Evolutionary conservation across 257 asterid species (phyloP), one percentile per base, ranked within the genome.

Genomic region (Capsicum baccatum): DNA sequence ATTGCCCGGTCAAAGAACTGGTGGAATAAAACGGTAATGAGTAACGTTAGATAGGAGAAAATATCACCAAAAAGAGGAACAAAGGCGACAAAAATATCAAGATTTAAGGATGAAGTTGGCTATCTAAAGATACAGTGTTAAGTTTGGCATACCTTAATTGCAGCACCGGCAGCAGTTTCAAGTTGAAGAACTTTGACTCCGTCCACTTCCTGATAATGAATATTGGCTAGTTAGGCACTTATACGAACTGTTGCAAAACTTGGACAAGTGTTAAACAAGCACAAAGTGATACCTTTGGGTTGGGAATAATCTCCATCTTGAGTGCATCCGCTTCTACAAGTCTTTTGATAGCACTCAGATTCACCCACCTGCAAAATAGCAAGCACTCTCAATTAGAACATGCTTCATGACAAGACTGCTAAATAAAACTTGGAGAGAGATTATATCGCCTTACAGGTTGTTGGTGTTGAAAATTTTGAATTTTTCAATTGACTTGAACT

Each of bases 161-260:
- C 99, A 80, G 99, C 99, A 73, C 99, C 99, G 42, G 99, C 99
- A 84, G 99, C 99, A 83, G 98, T 96, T 91, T 96, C 99, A 57
- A 96, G 97, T 89, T 96, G 99, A 91, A 96, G 99, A 87, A 97
- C 97, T 86, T 95, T 94, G 81, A 97, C 62, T 56, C 99, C 99
- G 57, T 94, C 94, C 74, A 97, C 99, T 93, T 97, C 99, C 99
- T 97, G 89, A 13, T 57, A 84, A 83, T 56, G 26, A 55, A 83
- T 33, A 68, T 78, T 54, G 15, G 3, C 35, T 33, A 35, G 39
- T 83, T 80, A 83, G 68, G 52, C 63, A 54, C 85, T 55, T 9
- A 5, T 50, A 83, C 35, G 42, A 82, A 11, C 15, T 57, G 26
- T 54, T 54, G 82, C 21, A 54, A 26, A n/a, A 52, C 6, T 26